Base-by-base conservation (phyloP, 495 filamentous ascomycete species). In the Penicillium fimorum region DNA sequence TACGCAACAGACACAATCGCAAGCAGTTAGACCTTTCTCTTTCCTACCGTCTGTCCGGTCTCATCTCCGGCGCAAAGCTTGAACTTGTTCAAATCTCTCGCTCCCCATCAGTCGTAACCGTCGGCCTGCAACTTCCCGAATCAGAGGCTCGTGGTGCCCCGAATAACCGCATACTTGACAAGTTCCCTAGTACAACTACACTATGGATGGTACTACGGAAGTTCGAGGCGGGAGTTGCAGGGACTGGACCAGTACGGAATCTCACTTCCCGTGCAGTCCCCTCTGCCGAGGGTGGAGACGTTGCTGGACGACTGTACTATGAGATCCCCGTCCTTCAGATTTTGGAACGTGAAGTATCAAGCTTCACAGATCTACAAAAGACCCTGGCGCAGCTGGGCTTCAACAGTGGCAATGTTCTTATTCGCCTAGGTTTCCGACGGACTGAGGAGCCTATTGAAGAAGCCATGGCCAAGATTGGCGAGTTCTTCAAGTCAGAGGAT, bases 141-240 rank as follows among this genome's bases (percentile, higher is more conserved):
- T 79, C 80, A 5, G 89, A 89, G 65, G 81, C 81, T 5, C 76
- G 71, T 13, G 75, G 76, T 47, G 74, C 73, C 11, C 76, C 76
- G 10, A 84, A 79, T 55, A 77, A 78, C 42, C 87, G 93, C 22
- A 74, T 94, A 54, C 81, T 82, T 29, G 86, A 94, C 64, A 95
- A 94, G 67, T 87, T 96, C 46, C 82, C 91, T 1, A 92, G 86
- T 68, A 86, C 87, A 53, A 91, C 89, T 32, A 87, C 88, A 13
- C 63, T 97, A 65, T 98, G 95, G 95, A 77, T 87, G 47, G 75
- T 97, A 22, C 69, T 97, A 44, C 88, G 93, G 48, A 89, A 89
- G 63, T 96, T 97, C 64, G 94, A 98, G 71, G 83, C 80, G 47
- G 79, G 81, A 25, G 80, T 78, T 47, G 79, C 80, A 35, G 79